Base-by-base conservation (phyloP, 2,329 filamentous ascomycete species). In the Trichophyton simii region DNA sequence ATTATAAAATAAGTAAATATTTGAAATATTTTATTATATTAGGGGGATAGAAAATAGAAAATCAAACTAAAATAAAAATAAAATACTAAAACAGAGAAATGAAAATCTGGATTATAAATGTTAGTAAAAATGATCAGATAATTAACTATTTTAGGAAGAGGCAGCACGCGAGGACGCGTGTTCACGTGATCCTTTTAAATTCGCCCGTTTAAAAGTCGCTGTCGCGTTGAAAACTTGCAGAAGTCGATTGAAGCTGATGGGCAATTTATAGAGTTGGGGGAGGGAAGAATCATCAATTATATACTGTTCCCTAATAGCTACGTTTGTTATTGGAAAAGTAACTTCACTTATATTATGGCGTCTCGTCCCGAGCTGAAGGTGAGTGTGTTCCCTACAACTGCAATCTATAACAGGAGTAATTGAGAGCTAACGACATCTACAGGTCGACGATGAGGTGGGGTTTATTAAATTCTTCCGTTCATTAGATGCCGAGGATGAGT, bases 381-480 rank as follows among this genome's bases (percentile, higher is more conserved):
- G 61, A 20, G 20, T 31, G 25, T 1, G 28, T 31, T 31, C 7
- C 6, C 1, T 44, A 22, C 42, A 58, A n/a, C 46, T 48, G 8
- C 9, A 6, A n/a, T 50, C n/a, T 20, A 20, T 15, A 7, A 7
- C 28, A 7, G 25, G 11, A 31, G 15, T 22, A 13, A 3, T 46
- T 31, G 7, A 3, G 46, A 59, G 63, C 64, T 66, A 48, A 63
- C 64, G 60, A 46, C 20, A 41, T 22, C 42, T 34, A 9, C 61
- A 91, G 88, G 89, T 97, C 72, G 95, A 99, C 70, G 94, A 99
- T 72, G 94, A 99, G 79, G 86, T 87, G 71, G 91, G 92, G 67
- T 99, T 99, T 80, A 96, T 97, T 77, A 89, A 87, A 68, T 95
- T 91, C 78, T 99, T 95, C 80, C 92, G 92, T 68, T 87, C 86